Conservation (phyloP, 371 early-diverging fungal species). For the Apophysomyces ossiformis region DNA sequence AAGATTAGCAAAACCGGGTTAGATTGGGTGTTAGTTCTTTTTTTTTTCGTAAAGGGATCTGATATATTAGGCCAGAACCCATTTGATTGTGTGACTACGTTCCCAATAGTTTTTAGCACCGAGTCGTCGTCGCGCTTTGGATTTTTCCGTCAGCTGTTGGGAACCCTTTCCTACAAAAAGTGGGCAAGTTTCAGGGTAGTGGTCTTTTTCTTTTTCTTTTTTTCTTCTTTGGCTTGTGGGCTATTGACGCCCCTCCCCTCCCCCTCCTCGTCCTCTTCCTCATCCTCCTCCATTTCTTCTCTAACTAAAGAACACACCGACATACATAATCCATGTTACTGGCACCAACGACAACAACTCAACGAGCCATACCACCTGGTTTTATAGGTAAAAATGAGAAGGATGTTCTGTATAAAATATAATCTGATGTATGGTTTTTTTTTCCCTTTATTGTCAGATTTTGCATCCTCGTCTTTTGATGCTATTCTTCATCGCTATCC, state of each 20-base stretch:
- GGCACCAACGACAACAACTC: conserved; percentile 26
- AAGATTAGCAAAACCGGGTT: no score
- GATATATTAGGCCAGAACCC: no score
- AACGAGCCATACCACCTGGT: conserved; percentile 41
- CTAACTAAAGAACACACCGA: background rate
- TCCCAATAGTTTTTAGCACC: no score
- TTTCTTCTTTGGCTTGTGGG: conserved; percentile 23
- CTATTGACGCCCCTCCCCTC: conserved; percentile 17
- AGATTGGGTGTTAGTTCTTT: no score
- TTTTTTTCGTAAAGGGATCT: no score
- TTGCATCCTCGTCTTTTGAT: conserved; percentile 54
- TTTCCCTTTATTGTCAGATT: conserved; percentile 31
- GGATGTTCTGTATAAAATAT: background rate
- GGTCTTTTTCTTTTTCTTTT: conserved; percentile 28
- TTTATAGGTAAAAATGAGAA: conserved; percentile 40
- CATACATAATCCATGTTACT: conserved; percentile 23
- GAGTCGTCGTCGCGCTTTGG: no score
- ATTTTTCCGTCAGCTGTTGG: no score
- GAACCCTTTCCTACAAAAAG: background rate
- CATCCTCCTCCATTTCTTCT: conserved; percentile 19
- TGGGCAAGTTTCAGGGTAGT: conserved; percentile 5
- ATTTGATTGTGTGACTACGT: no score
- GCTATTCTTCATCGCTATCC: conserved; percentile 40
- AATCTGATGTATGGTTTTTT: conserved; percentile 8
- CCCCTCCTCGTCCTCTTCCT: no score